Conservation (phyloP, 2,329 filamentous ascomycete genomes). For the Ceratocystis albifundus region DNA sequence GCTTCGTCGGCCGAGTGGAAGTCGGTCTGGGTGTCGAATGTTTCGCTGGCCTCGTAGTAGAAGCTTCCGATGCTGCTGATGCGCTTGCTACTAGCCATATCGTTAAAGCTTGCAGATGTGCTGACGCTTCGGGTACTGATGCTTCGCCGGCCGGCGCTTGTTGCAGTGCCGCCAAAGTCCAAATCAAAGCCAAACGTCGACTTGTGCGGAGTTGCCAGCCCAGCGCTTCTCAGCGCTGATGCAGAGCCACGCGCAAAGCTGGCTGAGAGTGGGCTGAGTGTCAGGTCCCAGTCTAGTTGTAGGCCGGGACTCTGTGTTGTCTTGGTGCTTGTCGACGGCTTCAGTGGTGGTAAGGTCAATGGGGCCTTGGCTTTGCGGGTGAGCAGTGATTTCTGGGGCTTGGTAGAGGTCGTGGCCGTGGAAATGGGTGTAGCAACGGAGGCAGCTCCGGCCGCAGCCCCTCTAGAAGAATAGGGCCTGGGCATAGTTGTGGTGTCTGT, state of each 20-base stretch:
- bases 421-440: neutral
- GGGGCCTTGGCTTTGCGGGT: slow-evolving; percentile 15
- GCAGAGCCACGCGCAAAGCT: slow-evolving; percentile 20
- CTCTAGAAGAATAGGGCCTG: slow-evolving; percentile 1
- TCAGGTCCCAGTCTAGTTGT: slow-evolving; percentile 22
- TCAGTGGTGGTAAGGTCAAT: slow-evolving; percentile 3
- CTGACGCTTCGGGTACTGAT: neutral
- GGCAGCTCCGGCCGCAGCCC: neutral
- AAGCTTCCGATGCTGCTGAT: slow-evolving; percentile 7
- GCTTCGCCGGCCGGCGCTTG: neutral
- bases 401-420: neutral
- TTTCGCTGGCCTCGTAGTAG: slow-evolving; percentile 4
- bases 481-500: neutral
- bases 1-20: neutral
- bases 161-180: neutral
- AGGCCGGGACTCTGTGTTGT: slow-evolving; percentile 6
- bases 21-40: neutral
- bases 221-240: slow-evolving; percentile 12
- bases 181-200: slow-evolving; percentile 16
- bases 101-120: neutral
- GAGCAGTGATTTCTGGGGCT: neutral
- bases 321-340: neutral
- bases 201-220: slow-evolving; percentile 13
- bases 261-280: slow-evolving; percentile 20
- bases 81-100: neutral